Evolutionary conservation across 2,329 filamentous ascomycete genomes (phyloP).

Genomic region (Metarhizium rileyi): DNA sequence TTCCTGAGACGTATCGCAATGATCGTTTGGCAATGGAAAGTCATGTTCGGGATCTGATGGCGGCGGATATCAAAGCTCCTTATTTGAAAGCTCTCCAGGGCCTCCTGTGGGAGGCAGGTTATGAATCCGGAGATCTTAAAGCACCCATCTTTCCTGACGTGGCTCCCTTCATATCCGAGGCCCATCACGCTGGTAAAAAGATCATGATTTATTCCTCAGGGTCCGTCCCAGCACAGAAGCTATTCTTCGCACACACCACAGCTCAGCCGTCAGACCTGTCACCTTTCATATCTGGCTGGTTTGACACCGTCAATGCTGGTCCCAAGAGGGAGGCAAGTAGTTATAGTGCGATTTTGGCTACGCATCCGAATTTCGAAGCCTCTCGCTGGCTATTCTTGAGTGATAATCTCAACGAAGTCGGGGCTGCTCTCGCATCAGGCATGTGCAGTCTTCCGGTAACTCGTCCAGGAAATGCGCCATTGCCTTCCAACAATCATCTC

Average conservation of each 20-base stretch:
- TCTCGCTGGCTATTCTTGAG: conserved; percentile 66
- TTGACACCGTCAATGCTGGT: conserved; percentile 74
- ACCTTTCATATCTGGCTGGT: conserved; percentile 53
- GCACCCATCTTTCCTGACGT: conserved; percentile 71
- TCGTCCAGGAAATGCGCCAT: conserved; percentile 60
- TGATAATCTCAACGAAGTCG: conserved; percentile 64
- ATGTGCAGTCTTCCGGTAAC: conserved; percentile 53
- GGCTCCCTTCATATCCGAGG: conserved; percentile 48
- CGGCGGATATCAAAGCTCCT: conserved; percentile 61
- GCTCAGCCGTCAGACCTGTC: conserved; percentile 50
- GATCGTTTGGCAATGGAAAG: conserved; percentile 50
- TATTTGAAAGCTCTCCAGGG: conserved; percentile 76
- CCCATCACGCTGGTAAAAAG: conserved; percentile 43
- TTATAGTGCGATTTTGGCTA: conserved; percentile 53
- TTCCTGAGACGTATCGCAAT: conserved; percentile 53
- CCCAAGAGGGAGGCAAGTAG: conserved; percentile 58
- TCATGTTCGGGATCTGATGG: conserved; percentile 62
- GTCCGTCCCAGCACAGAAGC: conserved; percentile 69
- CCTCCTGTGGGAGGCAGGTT: conserved; percentile 68
- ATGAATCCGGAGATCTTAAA: conserved; percentile 56
- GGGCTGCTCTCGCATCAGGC: conserved; percentile 51
- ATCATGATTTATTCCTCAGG: conserved; percentile 77
- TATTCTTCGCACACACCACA: conserved; percentile 62
- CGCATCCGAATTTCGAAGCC: conserved; percentile 31
- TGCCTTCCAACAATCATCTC: conserved; percentile 39